Percentiles rank a stretch among this genome's conserved stretches.
These are phyloP conservation scores for Crucibulum laeve DNA, from an alignment of 768 basidiomycete species.

Conservation along the genomic window DNA sequence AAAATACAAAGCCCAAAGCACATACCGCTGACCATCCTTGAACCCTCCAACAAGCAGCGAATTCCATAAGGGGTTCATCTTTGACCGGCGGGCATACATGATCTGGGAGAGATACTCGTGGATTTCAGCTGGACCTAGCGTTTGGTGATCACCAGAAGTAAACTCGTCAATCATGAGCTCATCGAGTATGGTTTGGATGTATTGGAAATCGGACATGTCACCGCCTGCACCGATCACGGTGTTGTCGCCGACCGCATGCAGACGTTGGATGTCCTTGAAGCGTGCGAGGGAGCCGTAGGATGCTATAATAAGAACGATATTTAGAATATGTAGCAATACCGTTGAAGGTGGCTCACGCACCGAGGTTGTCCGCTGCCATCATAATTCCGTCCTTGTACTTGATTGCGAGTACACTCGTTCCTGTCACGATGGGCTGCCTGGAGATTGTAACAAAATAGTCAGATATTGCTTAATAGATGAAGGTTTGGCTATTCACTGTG, in stretches of 20 bases:
- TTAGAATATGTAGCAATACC: neutral
- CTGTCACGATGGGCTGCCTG: conserved; percentile 93
- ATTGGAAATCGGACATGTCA: conserved; percentile 98
- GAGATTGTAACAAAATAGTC: neutral
- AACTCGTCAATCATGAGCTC: conserved; percentile 75
- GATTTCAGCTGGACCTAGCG: conserved; percentile 81
- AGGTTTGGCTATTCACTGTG: conserved; percentile 51
- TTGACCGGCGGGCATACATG: conserved; percentile 85
- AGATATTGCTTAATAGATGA: neutral
- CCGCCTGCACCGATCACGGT: conserved; percentile 91
- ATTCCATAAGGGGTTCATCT: conserved; percentile 96
- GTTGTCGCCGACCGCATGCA: conserved; percentile 77
- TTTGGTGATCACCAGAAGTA: conserved; percentile 77
- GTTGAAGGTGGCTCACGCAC: conserved; percentile 35
- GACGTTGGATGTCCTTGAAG: conserved; percentile 90
- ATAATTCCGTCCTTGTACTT: conserved; percentile 96
- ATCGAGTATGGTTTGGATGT: conserved; percentile 79
- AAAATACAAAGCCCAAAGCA: conserved; percentile 2
- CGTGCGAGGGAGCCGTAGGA: conserved; percentile 97
- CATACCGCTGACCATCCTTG: conserved; percentile 77
- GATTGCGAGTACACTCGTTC: conserved; percentile 92
- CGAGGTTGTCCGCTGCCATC: conserved; percentile 97
- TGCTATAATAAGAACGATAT: conserved; percentile 37
- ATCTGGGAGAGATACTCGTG: conserved; percentile 89
- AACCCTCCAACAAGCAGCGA: conserved; percentile 88